phyloP scores from a whole-genome alignment of 257 asterid genomes.

The Solanum appendiculatum region DNA sequence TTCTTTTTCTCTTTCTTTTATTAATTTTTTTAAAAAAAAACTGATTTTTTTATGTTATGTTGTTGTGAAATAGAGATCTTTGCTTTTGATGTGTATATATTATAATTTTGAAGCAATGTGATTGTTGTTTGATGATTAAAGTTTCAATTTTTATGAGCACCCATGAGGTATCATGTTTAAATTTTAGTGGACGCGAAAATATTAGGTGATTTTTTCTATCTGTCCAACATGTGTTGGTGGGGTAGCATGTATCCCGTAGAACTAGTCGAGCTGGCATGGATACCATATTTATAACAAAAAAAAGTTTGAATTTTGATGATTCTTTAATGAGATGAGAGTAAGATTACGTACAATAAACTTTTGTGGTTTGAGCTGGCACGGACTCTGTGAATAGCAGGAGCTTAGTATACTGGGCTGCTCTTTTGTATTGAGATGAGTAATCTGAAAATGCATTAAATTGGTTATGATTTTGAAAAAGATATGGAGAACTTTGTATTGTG shows the following conservation, averaged over 20 bases:
- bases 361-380: fast-evolving
- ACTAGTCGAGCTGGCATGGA: fast-evolving
- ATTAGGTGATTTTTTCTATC: neutral
- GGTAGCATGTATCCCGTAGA: neutral
- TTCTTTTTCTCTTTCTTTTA: neutral
- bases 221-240: neutral
- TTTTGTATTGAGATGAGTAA: neutral
- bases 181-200: neutral
- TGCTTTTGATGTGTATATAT: slow-evolving; percentile 2
- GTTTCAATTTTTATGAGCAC: neutral
- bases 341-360: neutral
- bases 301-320: neutral
- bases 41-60: neutral
- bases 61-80: neutral
- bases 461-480: neutral
- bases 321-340: neutral
- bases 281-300: neutral
- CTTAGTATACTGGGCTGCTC: neutral
- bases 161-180: neutral
- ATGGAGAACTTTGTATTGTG: neutral
- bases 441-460: neutral
- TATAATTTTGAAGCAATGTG: neutral
- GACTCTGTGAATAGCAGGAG: neutral
- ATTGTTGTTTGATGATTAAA: neutral
- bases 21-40: too few species aligned